Conservation (phyloP, 768 basidiomycete genomes). For the Podaxis sp. region DNA sequence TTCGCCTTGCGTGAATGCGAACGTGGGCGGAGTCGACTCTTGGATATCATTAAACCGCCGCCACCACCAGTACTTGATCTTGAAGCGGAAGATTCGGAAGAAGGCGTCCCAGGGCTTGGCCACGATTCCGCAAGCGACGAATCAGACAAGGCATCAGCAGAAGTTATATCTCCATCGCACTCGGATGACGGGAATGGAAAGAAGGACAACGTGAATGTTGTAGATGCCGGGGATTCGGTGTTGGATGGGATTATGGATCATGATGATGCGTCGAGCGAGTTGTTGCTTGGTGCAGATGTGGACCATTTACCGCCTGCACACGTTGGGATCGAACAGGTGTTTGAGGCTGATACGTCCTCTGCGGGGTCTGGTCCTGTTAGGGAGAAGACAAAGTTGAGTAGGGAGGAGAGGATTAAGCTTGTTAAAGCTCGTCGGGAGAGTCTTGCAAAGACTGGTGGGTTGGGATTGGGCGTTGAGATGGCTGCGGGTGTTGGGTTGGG, state of each 20-base stretch:
- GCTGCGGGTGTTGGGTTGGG: constrained; percentile 11
- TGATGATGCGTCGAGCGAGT: constrained; percentile 59
- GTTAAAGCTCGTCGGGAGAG: constrained; percentile 53
- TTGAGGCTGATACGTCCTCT: constrained; percentile 56
- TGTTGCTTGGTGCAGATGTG: constrained; percentile 49
- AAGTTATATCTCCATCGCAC: constrained; percentile 36
- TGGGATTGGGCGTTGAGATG: constrained; percentile 23
- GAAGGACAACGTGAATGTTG: constrained; percentile 18
- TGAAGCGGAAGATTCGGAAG: constrained; percentile 31
- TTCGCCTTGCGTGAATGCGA: constrained; percentile 80
- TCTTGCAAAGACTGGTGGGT: constrained; percentile 21
- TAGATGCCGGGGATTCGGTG: constrained; percentile 3
- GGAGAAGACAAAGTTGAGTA: constrained; percentile 62
- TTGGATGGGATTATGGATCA: constrained; percentile 18
- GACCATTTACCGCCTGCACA: constrained; percentile 59
- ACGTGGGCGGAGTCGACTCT: constrained; percentile 64
- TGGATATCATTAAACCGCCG: constrained; percentile 54
- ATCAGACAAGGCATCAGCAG: constrained; percentile 42
- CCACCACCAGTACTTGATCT: constrained; percentile 24
- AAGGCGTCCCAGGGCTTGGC: constrained; percentile 52
- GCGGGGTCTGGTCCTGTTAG: constrained; percentile 37
- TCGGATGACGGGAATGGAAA: constrained; percentile 21
- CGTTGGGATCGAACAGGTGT: constrained; percentile 79
- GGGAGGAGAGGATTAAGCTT: constrained; percentile 72
- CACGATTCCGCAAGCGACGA: constrained; percentile 51